These are phyloP conservation scores for Circinella minor DNA, from an alignment of 371 early-diverging fungal genomes.

Conservation along the genomic window DNA sequence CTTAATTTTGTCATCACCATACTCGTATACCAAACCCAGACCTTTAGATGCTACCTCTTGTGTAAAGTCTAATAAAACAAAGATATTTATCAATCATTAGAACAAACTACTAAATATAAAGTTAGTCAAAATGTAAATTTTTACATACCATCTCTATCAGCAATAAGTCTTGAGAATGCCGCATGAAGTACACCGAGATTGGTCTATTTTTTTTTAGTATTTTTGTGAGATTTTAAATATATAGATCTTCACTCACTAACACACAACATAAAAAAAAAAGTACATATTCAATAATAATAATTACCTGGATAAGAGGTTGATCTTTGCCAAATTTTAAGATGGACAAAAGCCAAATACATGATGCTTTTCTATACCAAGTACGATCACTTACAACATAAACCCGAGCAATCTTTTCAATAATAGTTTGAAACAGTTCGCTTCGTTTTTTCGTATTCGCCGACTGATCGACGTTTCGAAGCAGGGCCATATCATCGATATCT, in stretches of 20 bases:
- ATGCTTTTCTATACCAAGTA: slow-evolving; percentile 75
- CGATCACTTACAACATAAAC: slow-evolving; percentile 56
- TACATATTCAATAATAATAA: too few species aligned
- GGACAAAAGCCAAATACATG: slow-evolving; percentile 86
- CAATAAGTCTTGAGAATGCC: slow-evolving; percentile 76
- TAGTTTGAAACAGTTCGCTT: slow-evolving; percentile 27
- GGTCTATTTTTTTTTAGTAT: slow-evolving; percentile 10
- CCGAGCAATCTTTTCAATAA: slow-evolving; percentile 61
- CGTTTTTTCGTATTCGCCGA: slow-evolving; percentile 13
- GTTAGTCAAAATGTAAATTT: too few species aligned
- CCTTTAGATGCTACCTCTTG: slow-evolving; percentile 90
- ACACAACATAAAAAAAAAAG: too few species aligned
- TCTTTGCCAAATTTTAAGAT: slow-evolving; percentile 79
- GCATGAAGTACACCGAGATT: slow-evolving; percentile 66
- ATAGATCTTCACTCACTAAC: too few species aligned
- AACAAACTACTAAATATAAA: too few species aligned
- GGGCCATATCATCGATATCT: slow-evolving; percentile 60
- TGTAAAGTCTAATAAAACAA: slow-evolving; percentile 57
- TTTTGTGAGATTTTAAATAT: too few species aligned
- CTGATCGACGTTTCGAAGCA: slow-evolving; percentile 23
- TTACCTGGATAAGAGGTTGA: slow-evolving; percentile 52
- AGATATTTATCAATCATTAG: neutral
- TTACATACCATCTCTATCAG: slow-evolving; percentile 75
- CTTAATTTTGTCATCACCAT: slow-evolving; percentile 75
- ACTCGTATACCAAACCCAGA: slow-evolving; percentile 85